Base-by-base conservation (phyloP, 2,329 filamentous ascomycete species). In the Pezicula carpinea region DNA sequence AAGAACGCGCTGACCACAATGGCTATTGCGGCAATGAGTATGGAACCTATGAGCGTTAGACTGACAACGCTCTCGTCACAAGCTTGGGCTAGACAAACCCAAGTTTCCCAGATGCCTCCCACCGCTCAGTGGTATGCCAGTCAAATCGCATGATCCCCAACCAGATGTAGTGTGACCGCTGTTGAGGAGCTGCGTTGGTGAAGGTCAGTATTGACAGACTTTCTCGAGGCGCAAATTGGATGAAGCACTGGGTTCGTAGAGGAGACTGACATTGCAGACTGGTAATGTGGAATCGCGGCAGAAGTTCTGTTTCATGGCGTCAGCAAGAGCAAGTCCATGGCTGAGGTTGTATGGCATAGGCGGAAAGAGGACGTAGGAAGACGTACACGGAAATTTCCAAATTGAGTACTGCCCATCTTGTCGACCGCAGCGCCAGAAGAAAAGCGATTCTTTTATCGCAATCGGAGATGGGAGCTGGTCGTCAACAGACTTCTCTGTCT, bases 201-300 rank as follows among this genome's bases (percentile, higher is more conserved):
- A 95, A 76, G 83, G 89, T 39, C 51, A 33, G 21, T 15, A 52
- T 17, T 19, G 40, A 26, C 36, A 11, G n/a, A 31, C 52, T 32
- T 50, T 40, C 38, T 31, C 40, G 35, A 23, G 4, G n/a, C 14
- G 42, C 35, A 46, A 38, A 36, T 19, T 22, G 19, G 22, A 23
- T n/a, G 3, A 36, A n/a, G 33, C 19, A 35, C 21, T 5, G 19
- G 7, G 44, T 36, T 22, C 29, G 39, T 42, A 33, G 34, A 44
- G 51, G 55, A 33, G 29, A 79, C 85, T 61, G 77, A 91, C 87
- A 77, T 92, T 92, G 75, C 87, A 93, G 60, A 92, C 75, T 46
- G 88, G 87, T 60, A 92, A 74, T 48, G 87, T 91, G 59, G 87
- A 87, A 71, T 91, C 87, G 65, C 80, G 84, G 76, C 88, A 93